Evolutionary conservation across 352 stramenopile species (phyloP), one percentile per base, ranked within the genome.

Genomic region (Hyaloperonospora brassicae): DNA sequence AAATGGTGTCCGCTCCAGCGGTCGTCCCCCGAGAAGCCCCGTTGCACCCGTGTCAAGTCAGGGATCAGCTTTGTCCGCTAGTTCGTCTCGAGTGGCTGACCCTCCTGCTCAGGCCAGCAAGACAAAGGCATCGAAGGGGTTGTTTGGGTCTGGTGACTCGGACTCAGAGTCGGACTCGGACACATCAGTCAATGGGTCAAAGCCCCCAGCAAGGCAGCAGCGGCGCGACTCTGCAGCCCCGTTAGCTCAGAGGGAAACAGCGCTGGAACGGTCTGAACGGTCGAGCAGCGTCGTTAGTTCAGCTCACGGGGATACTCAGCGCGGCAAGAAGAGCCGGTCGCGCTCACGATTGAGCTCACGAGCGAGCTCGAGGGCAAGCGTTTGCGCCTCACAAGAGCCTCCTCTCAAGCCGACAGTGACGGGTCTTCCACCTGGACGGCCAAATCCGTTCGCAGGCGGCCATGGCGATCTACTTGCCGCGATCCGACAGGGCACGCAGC

Each of bases 401-500:
- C 30, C 48, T 25, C 17, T 48, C 8, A 70, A 61, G 22, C 58
- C 55, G 17, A 62, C 65, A 54, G 64, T 82, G 14, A 61, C 72
- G 5, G 69, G 70, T 1, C 47, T 87, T n/a, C 79, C 76, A 42
- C 47, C 75, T 34, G 50, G 47, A 38, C 77, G 77, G 13, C 79
- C 82, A 10, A 90, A 90, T 52, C 59, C 71, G 11, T 89, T 92
- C 55, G 78, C 72, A 34, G 73, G 66, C 35, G 78, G 72, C 35
- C 73, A 79, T 55, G 83, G 79, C 1, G 75, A 93, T 62, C 63
- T 93, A 23, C 60, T 93, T 14, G 83, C 80, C 35, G 83, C 80
- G 5, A 93, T 93, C 57, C 79, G 78, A 27, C 64, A 89, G 52
- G 80, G 83, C 14, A 46, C 70, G n/a, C 56, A 76, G 23, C 50